Conservation (phyloP, 1,284 basidiomycete species). For the Boletus albobrunnescens region DNA sequence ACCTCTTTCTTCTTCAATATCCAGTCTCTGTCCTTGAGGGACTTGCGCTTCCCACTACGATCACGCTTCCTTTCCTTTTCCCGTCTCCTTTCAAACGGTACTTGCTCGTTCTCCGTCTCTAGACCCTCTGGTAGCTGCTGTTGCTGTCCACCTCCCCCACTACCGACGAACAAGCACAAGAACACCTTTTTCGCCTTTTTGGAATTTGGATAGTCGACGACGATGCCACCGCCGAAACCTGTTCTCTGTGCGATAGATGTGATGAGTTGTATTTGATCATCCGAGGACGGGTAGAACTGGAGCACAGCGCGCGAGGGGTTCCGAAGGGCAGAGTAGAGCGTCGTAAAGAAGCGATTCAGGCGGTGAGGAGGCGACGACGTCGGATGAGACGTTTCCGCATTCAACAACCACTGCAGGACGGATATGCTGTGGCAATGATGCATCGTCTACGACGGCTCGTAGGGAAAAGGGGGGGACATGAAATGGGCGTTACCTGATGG, state of each 20-base stretch:
- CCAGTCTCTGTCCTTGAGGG: conserved; percentile 71
- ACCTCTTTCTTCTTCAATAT: conserved; percentile 84
- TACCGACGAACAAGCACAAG: conserved; percentile 82
- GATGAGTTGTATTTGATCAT: conserved; percentile 94
- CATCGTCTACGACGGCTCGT: neutral
- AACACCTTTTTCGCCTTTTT: conserved; percentile 93
- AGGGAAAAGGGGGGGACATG: neutral
- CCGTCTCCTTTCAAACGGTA: conserved; percentile 65
- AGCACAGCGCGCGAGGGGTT: conserved; percentile 93
- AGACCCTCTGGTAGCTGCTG: conserved; percentile 69
- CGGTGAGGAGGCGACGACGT: conserved; percentile 91
- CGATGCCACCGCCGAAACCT: conserved; percentile 94
- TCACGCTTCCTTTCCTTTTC: conserved; percentile 54
- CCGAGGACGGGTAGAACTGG: conserved; percentile 93
- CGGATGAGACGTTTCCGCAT: conserved; percentile 91
- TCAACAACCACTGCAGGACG: conserved; percentile 97
- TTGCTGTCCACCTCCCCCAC: conserved; percentile 52
- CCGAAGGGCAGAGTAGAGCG: conserved; percentile 86
- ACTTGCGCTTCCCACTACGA: conserved; percentile 61
- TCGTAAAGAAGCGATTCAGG: conserved; percentile 92
- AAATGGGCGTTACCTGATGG: conserved; percentile 73
- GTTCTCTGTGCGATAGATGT: conserved; percentile 91
- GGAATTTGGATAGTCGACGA: conserved; percentile 96
- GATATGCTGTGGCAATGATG: conserved; percentile 67
- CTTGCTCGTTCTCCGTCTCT: conserved; percentile 59